Conservation (phyloP, 768 basidiomycete species). For the Pisolithus albus region DNA sequence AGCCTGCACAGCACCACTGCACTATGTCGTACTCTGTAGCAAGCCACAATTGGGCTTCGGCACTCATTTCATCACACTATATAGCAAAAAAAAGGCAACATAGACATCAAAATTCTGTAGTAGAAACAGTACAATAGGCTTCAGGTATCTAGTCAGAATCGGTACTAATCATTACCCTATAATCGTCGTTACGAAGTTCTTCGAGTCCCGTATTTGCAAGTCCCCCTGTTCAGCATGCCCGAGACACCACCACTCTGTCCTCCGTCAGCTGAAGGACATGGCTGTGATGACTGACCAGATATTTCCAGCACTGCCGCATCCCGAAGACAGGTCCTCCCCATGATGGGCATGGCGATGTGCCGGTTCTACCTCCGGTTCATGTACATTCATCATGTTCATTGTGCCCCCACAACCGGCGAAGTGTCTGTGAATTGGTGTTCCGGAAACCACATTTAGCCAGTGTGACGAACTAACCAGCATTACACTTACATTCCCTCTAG, state of each 20-base stretch:
- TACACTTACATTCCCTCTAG: conserved; percentile 37
- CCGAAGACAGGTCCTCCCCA: conserved; percentile 35
- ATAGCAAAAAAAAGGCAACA: no score
- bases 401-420: conserved; percentile 65
- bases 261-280: conserved; percentile 18
- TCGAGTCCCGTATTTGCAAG: background rate
- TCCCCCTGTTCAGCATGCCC: conserved; percentile 22
- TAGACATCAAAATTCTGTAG: no score
- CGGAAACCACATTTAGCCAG: conserved; percentile 1
- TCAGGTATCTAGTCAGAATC: no score
- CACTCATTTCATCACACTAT: no score
- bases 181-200: no score
- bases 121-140: no score
- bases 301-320: conserved; percentile 61
- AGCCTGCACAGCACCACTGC: no score
- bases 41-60: no score
- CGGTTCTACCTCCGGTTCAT: conserved; percentile 34
- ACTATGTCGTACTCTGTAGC: no score
- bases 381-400: conserved; percentile 46
- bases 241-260: conserved; percentile 24
- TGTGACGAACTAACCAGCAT: no score
- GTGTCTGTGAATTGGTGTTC: conserved; percentile 35
- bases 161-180: no score
- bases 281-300: conserved; percentile 38
- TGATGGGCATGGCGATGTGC: conserved; percentile 11